phyloP scores from a whole-genome alignment of 1,139 yeast species.

The Candida sp. region DNA sequence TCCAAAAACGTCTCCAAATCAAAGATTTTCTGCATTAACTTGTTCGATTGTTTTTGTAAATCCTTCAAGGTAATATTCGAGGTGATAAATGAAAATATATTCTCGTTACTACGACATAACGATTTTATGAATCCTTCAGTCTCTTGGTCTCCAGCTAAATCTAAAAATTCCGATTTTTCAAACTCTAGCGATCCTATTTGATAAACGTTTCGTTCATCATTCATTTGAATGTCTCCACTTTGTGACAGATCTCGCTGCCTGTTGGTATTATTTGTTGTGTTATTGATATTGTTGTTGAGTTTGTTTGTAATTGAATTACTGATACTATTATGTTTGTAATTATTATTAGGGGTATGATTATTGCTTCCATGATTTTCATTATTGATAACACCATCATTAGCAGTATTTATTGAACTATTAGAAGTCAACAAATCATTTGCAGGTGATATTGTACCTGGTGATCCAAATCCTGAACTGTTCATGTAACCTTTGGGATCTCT shows the following conservation, averaged over 20 bases:
- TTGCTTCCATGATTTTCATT: not conserved
- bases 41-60: conserved; percentile 43
- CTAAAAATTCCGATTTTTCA: conserved; percentile 48
- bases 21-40: conserved; percentile 31
- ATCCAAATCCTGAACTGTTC: not conserved
- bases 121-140: conserved; percentile 52
- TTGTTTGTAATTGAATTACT: no score
- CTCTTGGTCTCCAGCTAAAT: conserved; percentile 44
- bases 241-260: not conserved
- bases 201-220: conserved; percentile 31
- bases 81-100: conserved; percentile 43
- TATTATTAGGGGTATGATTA: not conserved
- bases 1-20: conserved; percentile 33
- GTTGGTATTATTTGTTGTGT: not conserved
- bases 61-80: conserved; percentile 46
- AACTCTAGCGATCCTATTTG: conserved; percentile 55
- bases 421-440: conserved; percentile 4
- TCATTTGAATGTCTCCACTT: conserved; percentile 11
- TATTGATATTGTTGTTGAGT: not conserved
- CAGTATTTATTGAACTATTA: not conserved
- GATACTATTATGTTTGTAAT: not conserved
- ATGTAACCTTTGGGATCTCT: not conserved
- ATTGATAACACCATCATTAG: not conserved
- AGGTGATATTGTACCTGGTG: not conserved
- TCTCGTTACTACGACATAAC: conserved; percentile 41